These are phyloP conservation scores for Salix viminalis DNA, from an alignment of 345 rosid genomes.

Conservation along the genomic window DNA sequence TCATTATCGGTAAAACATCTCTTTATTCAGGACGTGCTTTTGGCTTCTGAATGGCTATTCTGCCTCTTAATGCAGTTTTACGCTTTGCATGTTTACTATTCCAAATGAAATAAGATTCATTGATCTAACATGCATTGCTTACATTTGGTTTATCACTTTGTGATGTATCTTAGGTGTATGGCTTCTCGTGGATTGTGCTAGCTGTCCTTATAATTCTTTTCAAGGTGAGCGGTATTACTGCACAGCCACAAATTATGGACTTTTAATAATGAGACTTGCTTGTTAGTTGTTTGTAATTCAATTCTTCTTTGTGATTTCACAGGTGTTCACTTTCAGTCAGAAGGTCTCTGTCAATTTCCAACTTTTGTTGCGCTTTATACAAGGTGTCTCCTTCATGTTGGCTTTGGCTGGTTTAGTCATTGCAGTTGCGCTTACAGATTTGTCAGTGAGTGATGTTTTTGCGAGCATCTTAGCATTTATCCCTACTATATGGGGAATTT, in stretches of 20 bases:
- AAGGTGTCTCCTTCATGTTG: constrained; percentile 69
- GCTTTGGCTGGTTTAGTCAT: constrained; percentile 66
- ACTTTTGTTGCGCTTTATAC: constrained; percentile 81
- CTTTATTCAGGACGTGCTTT: not conserved
- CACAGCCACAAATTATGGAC: not conserved
- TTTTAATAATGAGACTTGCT: not conserved
- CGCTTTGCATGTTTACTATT: not conserved
- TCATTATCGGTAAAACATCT: constrained; percentile 55
- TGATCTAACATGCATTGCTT: not conserved
- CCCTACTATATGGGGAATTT: constrained; percentile 96
- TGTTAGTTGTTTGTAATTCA: constrained; percentile 8
- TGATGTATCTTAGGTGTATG: constrained; percentile 53
- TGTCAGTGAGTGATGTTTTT: constrained; percentile 66
- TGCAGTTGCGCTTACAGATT: constrained; percentile 42
- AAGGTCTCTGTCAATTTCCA: constrained; percentile 93
- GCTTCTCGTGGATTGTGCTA: constrained; percentile 77
- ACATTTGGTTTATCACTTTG: not conserved
- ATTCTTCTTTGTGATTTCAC: constrained; percentile 9
- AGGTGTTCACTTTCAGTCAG: constrained; percentile 98
- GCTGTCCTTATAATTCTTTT: constrained; percentile 67
- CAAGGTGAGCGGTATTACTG: constrained; percentile 46
- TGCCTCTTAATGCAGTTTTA: not conserved
- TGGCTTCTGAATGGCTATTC: not conserved
- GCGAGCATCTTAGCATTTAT: constrained; percentile 79
- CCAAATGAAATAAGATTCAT: not conserved